These are phyloP conservation scores for Skeletonema tropicum DNA, from an alignment of 108 stramenopile genomes.

Conservation along the genomic window DNA sequence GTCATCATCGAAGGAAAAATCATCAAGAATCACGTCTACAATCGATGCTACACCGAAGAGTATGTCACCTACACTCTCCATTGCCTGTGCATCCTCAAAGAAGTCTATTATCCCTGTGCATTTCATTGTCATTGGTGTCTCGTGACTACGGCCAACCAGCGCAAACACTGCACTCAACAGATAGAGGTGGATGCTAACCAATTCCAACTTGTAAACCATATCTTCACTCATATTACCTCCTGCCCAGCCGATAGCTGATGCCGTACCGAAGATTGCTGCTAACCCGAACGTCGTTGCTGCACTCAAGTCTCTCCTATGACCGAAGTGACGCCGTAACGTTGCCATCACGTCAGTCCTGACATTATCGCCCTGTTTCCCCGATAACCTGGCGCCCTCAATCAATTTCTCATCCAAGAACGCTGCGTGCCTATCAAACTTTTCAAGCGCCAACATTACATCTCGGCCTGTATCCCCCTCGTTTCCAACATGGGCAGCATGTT, in stretches of 20 bases:
- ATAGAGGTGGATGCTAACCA: conserved; percentile 37
- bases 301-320: conserved; percentile 32
- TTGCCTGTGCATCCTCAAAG: conserved; percentile 28
- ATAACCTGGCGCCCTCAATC: background rate
- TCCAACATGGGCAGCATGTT: background rate
- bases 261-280: conserved; percentile 22
- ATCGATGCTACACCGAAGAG: conserved; percentile 45
- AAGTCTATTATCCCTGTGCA: background rate
- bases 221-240: background rate
- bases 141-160: conserved; percentile 15
- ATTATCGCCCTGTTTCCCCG: background rate
- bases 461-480: background rate
- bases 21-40: conserved; percentile 32
- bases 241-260: conserved; percentile 8
- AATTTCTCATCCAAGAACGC: background rate
- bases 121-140: background rate
- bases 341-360: background rate
- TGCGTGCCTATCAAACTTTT: conserved; percentile 1
- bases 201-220: conserved; percentile 8
- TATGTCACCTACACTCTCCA: conserved; percentile 35
- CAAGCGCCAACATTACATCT: background rate
- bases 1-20: conserved; percentile 33
- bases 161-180: conserved; percentile 42
- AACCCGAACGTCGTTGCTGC: conserved; percentile 32
- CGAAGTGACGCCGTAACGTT: conserved; percentile 17